Percentiles rank a stretch among this genome's conserved stretches.
These are phyloP conservation scores for Glycine soja DNA, from an alignment of 306 rosid species.

Conservation along the genomic window DNA sequence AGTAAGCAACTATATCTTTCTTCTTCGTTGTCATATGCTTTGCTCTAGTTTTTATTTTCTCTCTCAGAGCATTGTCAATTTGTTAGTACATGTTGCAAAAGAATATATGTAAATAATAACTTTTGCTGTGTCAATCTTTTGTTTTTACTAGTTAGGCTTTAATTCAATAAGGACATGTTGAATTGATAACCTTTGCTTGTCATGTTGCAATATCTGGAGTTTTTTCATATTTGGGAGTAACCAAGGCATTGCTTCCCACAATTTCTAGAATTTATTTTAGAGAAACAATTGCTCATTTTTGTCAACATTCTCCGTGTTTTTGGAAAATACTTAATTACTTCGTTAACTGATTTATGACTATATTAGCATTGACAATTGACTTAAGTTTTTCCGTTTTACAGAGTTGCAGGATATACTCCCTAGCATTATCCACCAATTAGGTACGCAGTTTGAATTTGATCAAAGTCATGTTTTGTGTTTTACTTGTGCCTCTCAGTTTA, in stretches of 20 bases:
- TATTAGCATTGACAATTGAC: slow-evolving; percentile 9
- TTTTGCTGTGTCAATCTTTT: too few relatives aligned
- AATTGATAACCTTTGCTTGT: not conserved
- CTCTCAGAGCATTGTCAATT: too few relatives aligned
- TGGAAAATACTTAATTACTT: not conserved
- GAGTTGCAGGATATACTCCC: slow-evolving; percentile 99
- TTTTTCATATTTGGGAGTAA: not conserved
- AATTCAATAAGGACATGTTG: too few relatives aligned
- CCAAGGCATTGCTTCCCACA: not conserved
- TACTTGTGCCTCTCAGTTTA: not conserved
- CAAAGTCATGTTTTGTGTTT: not conserved
- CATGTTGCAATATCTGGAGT: not conserved
- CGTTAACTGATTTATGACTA: not conserved
- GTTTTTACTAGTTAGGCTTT: not conserved
- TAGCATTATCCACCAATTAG: slow-evolving; percentile 87
- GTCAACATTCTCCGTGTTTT: not conserved
- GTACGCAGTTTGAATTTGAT: slow-evolving; percentile 46
- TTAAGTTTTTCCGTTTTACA: slow-evolving; percentile 43
- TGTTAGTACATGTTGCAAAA: too few relatives aligned
- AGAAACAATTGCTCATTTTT: not conserved
- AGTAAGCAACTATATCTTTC: slow-evolving; percentile 55
- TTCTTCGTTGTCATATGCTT: not conserved
- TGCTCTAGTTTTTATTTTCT: not conserved
- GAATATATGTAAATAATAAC: too few relatives aligned
- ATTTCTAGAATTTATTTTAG: not conserved